Evolutionary conservation across 2,329 filamentous ascomycete genomes (phyloP).

Genomic region (Scedosporium apiospermum): DNA sequence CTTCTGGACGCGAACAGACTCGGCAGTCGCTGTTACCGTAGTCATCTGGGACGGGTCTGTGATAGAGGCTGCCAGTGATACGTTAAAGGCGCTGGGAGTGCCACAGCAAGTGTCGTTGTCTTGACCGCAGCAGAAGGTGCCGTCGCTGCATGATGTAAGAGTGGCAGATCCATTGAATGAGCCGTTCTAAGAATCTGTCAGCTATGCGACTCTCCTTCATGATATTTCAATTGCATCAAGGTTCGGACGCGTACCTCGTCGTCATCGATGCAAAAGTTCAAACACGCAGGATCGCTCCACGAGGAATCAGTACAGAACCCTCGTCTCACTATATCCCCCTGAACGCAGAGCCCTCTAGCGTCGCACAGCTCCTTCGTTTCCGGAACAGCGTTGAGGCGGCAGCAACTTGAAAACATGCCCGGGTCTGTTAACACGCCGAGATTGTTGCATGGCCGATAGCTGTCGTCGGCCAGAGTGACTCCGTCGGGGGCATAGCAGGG

Average conservation of each 20-base stretch:
- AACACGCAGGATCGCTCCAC: constrained; percentile 20
- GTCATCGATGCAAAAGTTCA: constrained; percentile 17
- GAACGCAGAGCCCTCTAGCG: constrained; percentile 18
- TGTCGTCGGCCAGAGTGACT: constrained; percentile 16
- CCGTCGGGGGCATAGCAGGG: constrained; percentile 21
- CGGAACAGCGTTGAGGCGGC: constrained; percentile 16
- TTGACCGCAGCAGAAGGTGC: constrained; percentile 21
- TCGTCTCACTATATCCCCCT: constrained; percentile 14
- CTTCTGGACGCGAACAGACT: background rate
- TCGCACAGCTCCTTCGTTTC: constrained; percentile 17
- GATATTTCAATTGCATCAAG: background rate
- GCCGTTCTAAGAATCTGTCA: constrained; percentile 12
- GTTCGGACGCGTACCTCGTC: background rate
- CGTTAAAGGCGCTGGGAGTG: constrained; percentile 13
- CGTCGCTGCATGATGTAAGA: constrained; percentile 19
- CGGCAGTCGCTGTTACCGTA: constrained; percentile 16
- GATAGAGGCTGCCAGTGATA: constrained; percentile 15
- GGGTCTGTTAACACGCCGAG: constrained; percentile 17
- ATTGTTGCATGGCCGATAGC: constrained; percentile 22
- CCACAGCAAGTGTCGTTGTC: constrained; percentile 19
- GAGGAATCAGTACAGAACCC: constrained; percentile 21
- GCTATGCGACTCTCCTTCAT: constrained; percentile 7
- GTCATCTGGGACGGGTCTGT: constrained; percentile 4
- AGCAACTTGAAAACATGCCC: constrained; percentile 20
- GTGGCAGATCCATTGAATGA: constrained; percentile 15